Evolutionary conservation across 2,329 filamentous ascomycete genomes (phyloP), one percentile per base, ranked within the genome.

Genomic region (Sclerotinia borealis): DNA sequence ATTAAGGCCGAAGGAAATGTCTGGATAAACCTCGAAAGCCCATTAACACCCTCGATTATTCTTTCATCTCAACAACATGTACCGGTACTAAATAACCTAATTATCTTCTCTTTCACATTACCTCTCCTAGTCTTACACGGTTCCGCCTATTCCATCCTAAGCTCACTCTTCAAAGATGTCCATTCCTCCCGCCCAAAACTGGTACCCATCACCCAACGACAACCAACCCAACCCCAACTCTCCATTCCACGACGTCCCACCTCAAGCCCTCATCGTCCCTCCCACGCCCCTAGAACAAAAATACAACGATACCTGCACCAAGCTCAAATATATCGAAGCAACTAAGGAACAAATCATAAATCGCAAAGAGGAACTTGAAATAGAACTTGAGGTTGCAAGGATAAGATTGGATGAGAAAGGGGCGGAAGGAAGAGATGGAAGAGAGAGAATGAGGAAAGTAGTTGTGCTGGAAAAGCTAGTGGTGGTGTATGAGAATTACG

Each of bases 291-390:
- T 7, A 25, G 39, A 56, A 45, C 15, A 11, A 34, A 5, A 34
- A 0, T 34, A 45, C 8, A 15, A 31, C 13, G 19, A 56, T 4
- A 17, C 34, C 2, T 10, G 27, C 39, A 29, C 10, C 8, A 56
- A 45, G 39, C n/a, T 56, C 3, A 9, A 25, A 31, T 56, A 56
- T 4, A 45, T 13, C 1, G 11, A 34, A 25, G n/a, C 5, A 29
- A 25, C 13, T 8, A 45, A 15, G 13, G 2, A 31, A 25, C 1
- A 7, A 25, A 22, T 22, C 1, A 22, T n/a, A 4, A 5, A 34
- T 25, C 7, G 5, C 3, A 2, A 27, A 10, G 13, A 13, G 4
- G 10, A 11, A 34, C 6, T 7, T 2, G 6, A 4, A 0, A 15
- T 3, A 34, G n/a, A 34, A 25, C 39, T 56, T 0, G 11, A 25